Evolutionary conservation across 2,329 filamentous ascomycete genomes (phyloP).

Genomic region (Claviceps monticola): DNA sequence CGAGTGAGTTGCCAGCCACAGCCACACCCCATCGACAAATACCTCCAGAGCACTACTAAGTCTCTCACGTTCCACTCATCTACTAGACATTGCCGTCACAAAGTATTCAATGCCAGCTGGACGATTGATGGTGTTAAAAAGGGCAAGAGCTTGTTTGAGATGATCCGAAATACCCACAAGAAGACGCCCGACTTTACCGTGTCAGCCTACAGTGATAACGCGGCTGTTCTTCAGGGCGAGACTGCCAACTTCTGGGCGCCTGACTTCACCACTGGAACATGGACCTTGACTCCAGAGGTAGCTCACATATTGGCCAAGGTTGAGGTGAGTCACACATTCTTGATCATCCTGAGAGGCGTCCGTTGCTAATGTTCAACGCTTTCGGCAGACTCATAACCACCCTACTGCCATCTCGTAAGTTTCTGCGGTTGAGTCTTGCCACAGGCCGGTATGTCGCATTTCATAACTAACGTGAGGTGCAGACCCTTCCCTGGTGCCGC

Average conservation of each 20-base stretch:
- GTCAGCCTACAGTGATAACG: conserved; percentile 95
- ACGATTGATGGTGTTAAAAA: conserved; percentile 78
- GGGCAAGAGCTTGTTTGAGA: conserved; percentile 72
- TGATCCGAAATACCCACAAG: conserved; percentile 94
- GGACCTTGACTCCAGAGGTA: conserved; percentile 73
- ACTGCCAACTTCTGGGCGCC: conserved; percentile 60
- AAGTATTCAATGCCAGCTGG: conserved; percentile 96
- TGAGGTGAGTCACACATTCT: conserved; percentile 32
- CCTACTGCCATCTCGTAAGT: conserved; percentile 72
- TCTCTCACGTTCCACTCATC: not conserved
- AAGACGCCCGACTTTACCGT: conserved; percentile 69
- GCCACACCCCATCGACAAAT: not conserved
- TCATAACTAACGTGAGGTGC: not conserved
- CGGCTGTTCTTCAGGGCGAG: conserved; percentile 55
- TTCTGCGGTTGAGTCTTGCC: not conserved
- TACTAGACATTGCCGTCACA: conserved; percentile 53
- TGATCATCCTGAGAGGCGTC: too few species aligned
- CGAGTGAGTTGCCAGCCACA: conserved; percentile 33
- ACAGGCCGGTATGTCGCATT: not conserved
- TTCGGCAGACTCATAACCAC: conserved; percentile 68
- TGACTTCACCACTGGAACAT: conserved; percentile 71
- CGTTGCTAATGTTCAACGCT: too few species aligned
- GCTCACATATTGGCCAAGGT: conserved; percentile 88
- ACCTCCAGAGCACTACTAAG: too few species aligned
- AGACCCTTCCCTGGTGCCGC: conserved; percentile 76